Evolutionary conservation across 495 filamentous ascomycete genomes (phyloP).

Genomic region (Neurospora tetrasperma): DNA sequence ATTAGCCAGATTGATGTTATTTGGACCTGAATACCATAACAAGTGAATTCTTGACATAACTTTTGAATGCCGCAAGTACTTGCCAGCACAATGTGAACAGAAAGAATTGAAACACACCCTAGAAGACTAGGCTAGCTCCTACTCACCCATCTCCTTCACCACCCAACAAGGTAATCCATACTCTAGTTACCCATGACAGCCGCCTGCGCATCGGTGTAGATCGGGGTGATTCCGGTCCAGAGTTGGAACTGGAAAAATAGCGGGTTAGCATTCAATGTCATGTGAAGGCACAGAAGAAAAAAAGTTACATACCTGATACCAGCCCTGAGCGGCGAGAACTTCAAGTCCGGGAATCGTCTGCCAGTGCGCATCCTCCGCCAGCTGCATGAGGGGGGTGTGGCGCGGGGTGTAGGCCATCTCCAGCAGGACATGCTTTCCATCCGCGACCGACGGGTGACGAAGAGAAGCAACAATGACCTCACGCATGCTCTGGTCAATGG

Average conservation of each 20-base stretch:
- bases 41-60: neutral
- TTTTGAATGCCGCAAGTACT: neutral
- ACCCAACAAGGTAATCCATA: neutral
- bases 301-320: conserved; percentile 47
- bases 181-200: conserved; percentile 32
- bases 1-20: no score
- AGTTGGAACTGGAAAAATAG: conserved; percentile 47
- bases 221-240: conserved; percentile 68
- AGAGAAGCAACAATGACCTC: conserved; percentile 58
- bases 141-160: neutral
- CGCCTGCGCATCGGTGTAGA: conserved; percentile 53
- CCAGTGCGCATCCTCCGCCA: conserved; percentile 80
- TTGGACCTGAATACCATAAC: neutral
- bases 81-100: neutral
- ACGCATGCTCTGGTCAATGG: conserved; percentile 63
- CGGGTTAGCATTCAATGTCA: conserved; percentile 5
- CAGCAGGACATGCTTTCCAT: conserved; percentile 46
- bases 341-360: conserved; percentile 76
- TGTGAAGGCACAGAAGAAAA: neutral
- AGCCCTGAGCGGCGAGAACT: conserved; percentile 80
- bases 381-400: conserved; percentile 72
- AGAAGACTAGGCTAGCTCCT: neutral
- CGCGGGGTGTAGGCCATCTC: conserved; percentile 97
- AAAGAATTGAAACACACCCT: neutral
- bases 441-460: conserved; percentile 24